Conservation (phyloP, 148 eudicot genomes). For the Talinum fruticosum region DNA sequence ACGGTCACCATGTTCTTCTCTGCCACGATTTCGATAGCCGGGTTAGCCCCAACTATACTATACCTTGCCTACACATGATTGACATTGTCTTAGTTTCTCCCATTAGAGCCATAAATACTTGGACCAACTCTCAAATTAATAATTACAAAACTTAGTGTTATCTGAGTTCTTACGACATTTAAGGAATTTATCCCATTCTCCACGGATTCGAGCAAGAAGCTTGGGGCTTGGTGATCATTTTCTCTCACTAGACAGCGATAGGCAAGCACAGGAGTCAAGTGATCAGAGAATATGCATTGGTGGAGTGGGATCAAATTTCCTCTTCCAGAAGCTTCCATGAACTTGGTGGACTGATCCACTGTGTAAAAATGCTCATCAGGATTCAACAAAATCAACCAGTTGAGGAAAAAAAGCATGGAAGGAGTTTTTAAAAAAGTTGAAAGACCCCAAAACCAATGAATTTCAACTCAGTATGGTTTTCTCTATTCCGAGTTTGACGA, state of each 20-base stretch:
- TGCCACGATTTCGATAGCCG: slow-evolving; percentile 74
- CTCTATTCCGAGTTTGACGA: not conserved
- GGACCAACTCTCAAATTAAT: not conserved
- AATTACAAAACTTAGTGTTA: not conserved
- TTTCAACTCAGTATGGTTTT: not conserved
- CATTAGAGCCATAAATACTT: too few species aligned
- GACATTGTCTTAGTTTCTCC: too few species aligned
- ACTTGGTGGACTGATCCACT: slow-evolving; percentile 31
- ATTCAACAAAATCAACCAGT: not conserved
- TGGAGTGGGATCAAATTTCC: slow-evolving; percentile 64
- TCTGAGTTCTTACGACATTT: slow-evolving; percentile 40
- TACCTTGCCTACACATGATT: slow-evolving; percentile 59
- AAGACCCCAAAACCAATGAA: not conserved
- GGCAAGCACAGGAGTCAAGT: slow-evolving; percentile 77
- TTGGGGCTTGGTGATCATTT: slow-evolving; percentile 64
- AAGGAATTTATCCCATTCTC: slow-evolving; percentile 50
- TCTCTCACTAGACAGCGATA: slow-evolving; percentile 72
- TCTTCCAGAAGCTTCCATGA: slow-evolving; percentile 44
- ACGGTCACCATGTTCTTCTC: slow-evolving; percentile 61
- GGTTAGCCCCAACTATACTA: slow-evolving; percentile 79
- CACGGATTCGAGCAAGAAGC: slow-evolving; percentile 69
- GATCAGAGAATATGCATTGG: slow-evolving; percentile 63
- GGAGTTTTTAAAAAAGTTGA: not conserved
- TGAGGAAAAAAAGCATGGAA: not conserved
- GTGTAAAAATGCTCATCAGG: not conserved